Percentiles rank a stretch among this genome's conserved stretches.
These are phyloP conservation scores for Immersiella caudata DNA, from an alignment of 495 filamentous ascomycete genomes.

Conservation along the genomic window DNA sequence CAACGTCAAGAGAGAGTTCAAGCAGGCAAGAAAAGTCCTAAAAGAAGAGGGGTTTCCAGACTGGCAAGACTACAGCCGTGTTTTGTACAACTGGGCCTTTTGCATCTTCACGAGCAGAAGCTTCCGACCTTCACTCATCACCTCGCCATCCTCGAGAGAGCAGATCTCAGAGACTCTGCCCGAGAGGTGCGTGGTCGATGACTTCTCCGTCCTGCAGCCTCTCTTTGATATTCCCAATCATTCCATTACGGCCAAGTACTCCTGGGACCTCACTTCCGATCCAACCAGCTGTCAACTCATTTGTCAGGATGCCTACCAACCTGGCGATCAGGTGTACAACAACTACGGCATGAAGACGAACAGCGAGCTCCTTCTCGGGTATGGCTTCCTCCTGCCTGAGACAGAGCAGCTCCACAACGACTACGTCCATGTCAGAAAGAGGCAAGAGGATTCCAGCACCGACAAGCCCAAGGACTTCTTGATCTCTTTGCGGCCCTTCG, in stretches of 20 bases:
- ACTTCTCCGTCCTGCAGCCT: slow-evolving; percentile 57
- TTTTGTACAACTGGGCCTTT: slow-evolving; percentile 59
- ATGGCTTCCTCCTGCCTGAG: slow-evolving; percentile 53
- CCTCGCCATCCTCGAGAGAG: slow-evolving; percentile 26
- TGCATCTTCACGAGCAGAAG: slow-evolving; percentile 58
- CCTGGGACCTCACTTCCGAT: slow-evolving; percentile 43
- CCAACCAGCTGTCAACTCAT: slow-evolving; percentile 36
- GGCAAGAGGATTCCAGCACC: slow-evolving; percentile 16
- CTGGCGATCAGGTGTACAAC: slow-evolving; percentile 52
- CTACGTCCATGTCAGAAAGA: slow-evolving; percentile 52
- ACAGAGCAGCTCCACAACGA: slow-evolving; percentile 49
- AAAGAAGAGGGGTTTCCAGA: slow-evolving; percentile 37
- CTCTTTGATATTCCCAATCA: slow-evolving; percentile 59
- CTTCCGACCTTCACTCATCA: slow-evolving; percentile 52
- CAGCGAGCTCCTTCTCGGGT: slow-evolving; percentile 55
- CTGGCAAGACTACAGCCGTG: slow-evolving; percentile 40
- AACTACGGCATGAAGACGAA: slow-evolving; percentile 59
- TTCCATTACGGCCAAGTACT: slow-evolving; percentile 43
- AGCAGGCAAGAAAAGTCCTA: slow-evolving; percentile 44
- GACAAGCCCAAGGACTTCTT: slow-evolving; percentile 39
- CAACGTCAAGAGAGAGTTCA: slow-evolving; percentile 47
- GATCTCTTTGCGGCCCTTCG: slow-evolving; percentile 45
- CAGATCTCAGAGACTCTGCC: slow-evolving; percentile 22
- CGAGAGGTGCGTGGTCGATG: slow-evolving; percentile 39
- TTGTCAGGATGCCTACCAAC: slow-evolving; percentile 32